These are phyloP conservation scores for Hordeum vulgare DNA, from an alignment of 176 grass and related monocot genomes.

Conservation along the genomic window MorexV3_pseudomolecules_assembly NC_058521.1:119907136-119907635, in stretches of 20 bases:
- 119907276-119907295: neutral
- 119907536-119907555: neutral
- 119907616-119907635: slow-evolving; percentile 11
- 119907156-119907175: neutral
- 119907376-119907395: slow-evolving; percentile 1
- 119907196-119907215: neutral
- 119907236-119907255: neutral
- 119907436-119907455: slow-evolving; percentile 10
- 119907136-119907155: neutral
- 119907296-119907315: neutral
- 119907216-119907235: neutral
- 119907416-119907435: slow-evolving; percentile 11
- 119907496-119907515: neutral
- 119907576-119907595: neutral
- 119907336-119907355: slow-evolving; percentile 12
- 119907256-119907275: neutral
- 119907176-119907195: neutral
- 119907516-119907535: slow-evolving; percentile 15
- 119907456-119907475: slow-evolving; percentile 1
- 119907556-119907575: neutral
- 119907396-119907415: neutral
- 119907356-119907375: slow-evolving; percentile 2
- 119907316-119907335: neutral
- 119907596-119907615: neutral
- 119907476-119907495: neutral